Percentiles rank a stretch among this genome's conserved stretches.
These are phyloP conservation scores for Podospora pseudocomata DNA, from an alignment of 495 filamentous ascomycete species.

Conservation along the genomic window DNA sequence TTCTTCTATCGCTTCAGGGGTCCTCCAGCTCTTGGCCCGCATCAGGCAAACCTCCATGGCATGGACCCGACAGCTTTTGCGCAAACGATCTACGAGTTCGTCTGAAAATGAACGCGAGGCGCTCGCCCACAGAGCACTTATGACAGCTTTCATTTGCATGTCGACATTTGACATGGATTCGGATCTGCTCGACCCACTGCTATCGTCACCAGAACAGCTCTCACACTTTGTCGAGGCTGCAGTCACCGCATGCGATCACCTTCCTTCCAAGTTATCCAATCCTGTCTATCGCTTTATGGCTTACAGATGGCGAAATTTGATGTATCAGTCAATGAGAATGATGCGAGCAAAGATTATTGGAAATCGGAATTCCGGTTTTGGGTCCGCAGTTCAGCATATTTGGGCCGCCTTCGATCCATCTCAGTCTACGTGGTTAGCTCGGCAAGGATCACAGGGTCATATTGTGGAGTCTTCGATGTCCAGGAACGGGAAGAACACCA, in stretches of 20 bases:
- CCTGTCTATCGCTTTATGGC: constrained; percentile 7
- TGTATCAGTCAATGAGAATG: constrained; percentile 10
- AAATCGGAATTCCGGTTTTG: constrained; percentile 8
- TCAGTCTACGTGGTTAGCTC: neutral
- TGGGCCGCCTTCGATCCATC: constrained; percentile 18
- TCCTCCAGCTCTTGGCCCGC: constrained; percentile 15
- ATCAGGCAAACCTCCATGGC: constrained; percentile 12
- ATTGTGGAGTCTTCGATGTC: neutral
- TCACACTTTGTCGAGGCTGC: constrained; percentile 8
- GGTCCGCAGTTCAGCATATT: constrained; percentile 15
- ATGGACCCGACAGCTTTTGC: constrained; percentile 18
- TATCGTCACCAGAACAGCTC: constrained; percentile 9
- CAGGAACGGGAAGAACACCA: constrained; percentile 2
- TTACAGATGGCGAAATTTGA: constrained; percentile 14
- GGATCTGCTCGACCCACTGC: neutral
- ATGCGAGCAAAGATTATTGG: constrained; percentile 4
- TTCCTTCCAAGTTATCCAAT: constrained; percentile 1
- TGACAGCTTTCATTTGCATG: constrained; percentile 13
- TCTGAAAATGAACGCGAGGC: neutral
- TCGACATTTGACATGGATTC: constrained; percentile 17
- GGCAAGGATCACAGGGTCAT: neutral
- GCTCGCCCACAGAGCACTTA: constrained; percentile 8
- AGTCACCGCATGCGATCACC: constrained; percentile 12
- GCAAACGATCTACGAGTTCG: neutral
- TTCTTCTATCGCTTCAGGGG: neutral